These are phyloP conservation scores for Kwoniella europaea DNA, from an alignment of 768 basidiomycete genomes.

Conservation along the genomic window DNA sequence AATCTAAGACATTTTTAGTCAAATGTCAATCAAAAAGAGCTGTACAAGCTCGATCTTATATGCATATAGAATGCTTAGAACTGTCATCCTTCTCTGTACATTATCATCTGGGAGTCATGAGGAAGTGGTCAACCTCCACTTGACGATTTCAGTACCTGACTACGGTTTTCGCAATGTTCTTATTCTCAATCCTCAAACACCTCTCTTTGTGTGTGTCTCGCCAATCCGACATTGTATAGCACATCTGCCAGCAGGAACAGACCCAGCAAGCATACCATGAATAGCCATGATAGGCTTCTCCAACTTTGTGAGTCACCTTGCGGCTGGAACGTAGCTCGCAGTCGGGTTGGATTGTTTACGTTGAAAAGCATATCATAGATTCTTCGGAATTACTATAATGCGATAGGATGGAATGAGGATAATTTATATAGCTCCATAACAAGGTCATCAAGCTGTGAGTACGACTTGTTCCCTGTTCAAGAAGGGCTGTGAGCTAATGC, in stretches of 20 bases:
- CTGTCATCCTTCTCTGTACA: not conserved
- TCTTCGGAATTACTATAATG: constrained; percentile 82
- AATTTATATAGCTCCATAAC: constrained; percentile 90
- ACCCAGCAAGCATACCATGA: constrained; percentile 12
- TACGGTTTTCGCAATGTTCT: constrained; percentile 2
- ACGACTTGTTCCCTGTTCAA: not conserved
- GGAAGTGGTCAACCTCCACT: constrained; percentile 21
- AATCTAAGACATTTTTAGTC: constrained; percentile 22
- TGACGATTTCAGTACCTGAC: not conserved
- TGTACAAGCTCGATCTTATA: constrained; percentile 1
- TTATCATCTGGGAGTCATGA: not conserved
- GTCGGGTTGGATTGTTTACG: constrained; percentile 27
- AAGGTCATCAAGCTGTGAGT: constrained; percentile 79
- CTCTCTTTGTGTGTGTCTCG: not conserved
- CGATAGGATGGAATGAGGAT: constrained; percentile 97
- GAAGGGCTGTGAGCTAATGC: not conserved
- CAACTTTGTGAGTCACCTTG: constrained; percentile 9
- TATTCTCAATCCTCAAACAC: not conserved
- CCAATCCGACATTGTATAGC: not conserved
- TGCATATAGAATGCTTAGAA: constrained; percentile 8
- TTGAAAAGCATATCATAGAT: constrained; percentile 56
- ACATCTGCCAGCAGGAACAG: not conserved
- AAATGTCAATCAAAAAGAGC: constrained; percentile 13
- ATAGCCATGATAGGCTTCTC: constrained; percentile 28
- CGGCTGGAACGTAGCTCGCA: not conserved